Base-by-base conservation (phyloP, 345 rosid genomes). In the Lepidium aucheri region DNA sequence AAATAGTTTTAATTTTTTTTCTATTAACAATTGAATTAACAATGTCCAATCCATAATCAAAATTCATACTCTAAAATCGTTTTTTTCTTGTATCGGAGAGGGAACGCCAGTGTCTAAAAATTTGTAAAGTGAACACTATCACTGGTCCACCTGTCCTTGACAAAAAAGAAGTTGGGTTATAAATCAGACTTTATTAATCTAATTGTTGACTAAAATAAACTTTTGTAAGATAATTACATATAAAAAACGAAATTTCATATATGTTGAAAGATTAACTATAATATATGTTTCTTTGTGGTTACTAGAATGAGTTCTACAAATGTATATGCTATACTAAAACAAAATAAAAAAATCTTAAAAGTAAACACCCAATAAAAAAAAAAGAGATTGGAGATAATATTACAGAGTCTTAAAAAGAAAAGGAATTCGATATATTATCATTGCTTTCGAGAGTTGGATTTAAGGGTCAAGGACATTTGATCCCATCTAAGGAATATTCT, bases 401-500 rank as follows among this genome's bases (percentile, higher is more conserved):
- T 26, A 53, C 20, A 33, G 9, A 22, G 26, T 24, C 26, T 24
- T 24, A 24, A 24, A 24, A 24, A 24, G 4, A 24, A 24, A 24
- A 24, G 4, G 4, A 24, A 11, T 41, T n/a, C n/a, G n/a, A n/a
- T n/a, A n/a, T n/a, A n/a, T n/a, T n/a, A n/a, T n/a, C n/a, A n/a
- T n/a, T n/a, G n/a, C n/a, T n/a, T 63, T 51, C 2, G 61, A 4
- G 12, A 8, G 36, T 16, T 72, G 52, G 59, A 60, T 50, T 65
- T 9, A 58, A 32, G 64, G 64, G 59, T 46, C 51, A 38, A 64
- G 46, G 60, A 24, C 76, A 72, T 40, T 56, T 47, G 53, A 64
- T 56, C 32, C 60, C 16, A 50, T 22, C 0, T 47, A 57, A 56
- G 70, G 76, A 64, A 72, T 72, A 72, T 72, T 64, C 70, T 65